Evolutionary conservation across 1,284 basidiomycete genomes (phyloP).

Genomic region (Stereum hirsutum): DNA sequence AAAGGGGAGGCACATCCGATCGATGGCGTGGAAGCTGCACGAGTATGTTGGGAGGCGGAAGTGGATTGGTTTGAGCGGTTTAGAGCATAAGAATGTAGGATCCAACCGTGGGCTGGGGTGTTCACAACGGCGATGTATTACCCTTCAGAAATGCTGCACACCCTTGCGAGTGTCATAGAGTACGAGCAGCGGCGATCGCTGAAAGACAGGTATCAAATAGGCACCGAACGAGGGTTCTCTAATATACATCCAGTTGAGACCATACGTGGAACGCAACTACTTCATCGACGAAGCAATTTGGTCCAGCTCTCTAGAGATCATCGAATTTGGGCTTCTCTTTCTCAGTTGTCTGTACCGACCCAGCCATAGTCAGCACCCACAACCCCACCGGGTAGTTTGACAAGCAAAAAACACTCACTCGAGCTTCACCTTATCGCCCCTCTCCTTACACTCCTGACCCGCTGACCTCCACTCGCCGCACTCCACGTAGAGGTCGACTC

Average conservation of each 20-base stretch:
- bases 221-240: too few relatives aligned
- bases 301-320: constrained; percentile 74
- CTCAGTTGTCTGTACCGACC: constrained; percentile 46
- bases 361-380: neutral
- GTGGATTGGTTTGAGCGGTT: constrained; percentile 48
- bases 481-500: constrained; percentile 79
- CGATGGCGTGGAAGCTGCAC: constrained; percentile 50
- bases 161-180: too few relatives aligned
- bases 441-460: constrained; percentile 80
- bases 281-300: constrained; percentile 61
- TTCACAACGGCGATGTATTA: too few relatives aligned
- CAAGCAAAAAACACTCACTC: constrained; percentile 50
- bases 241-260: too few relatives aligned
- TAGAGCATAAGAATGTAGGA: too few relatives aligned
- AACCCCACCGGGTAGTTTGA: neutral
- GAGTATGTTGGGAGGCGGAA: constrained; percentile 40
- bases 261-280: constrained; percentile 25
- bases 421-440: constrained; percentile 71
- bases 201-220: too few relatives aligned
- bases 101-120: too few relatives aligned
- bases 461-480: constrained; percentile 87
- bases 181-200: too few relatives aligned
- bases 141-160: too few relatives aligned
- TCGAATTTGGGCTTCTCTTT: constrained; percentile 64
- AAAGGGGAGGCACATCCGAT: constrained; percentile 53